These are phyloP conservation scores for Claviceps spartinae DNA, from an alignment of 2,329 filamentous ascomycete species.

Conservation along the genomic window DNA sequence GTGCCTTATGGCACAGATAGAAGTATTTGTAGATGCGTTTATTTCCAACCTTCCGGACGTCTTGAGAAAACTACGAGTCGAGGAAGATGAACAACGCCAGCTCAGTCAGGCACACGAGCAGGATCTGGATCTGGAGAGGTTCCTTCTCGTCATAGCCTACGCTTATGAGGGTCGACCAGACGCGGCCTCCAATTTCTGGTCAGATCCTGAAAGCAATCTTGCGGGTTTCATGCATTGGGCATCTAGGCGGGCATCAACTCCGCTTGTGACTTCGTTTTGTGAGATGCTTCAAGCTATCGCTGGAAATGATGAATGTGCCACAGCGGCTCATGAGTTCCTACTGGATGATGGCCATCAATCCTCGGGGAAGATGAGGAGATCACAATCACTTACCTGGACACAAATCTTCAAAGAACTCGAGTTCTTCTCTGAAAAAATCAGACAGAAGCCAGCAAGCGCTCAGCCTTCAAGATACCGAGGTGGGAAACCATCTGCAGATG, in stretches of 20 bases:
- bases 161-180: conserved; percentile 77
- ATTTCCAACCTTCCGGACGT: conserved; percentile 93
- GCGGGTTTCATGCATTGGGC: conserved; percentile 95
- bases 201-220: conserved; percentile 80
- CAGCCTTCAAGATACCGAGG: conserved; percentile 33
- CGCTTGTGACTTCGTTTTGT: conserved; percentile 91
- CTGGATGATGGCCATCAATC: conserved; percentile 68
- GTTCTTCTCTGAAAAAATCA: conserved; percentile 68
- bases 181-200: conserved; percentile 81
- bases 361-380: conserved; percentile 65
- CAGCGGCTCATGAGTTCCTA: conserved; percentile 75
- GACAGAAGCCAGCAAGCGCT: conserved; percentile 48
- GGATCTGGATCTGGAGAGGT: conserved; percentile 69
- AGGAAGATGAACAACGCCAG: conserved; percentile 79
- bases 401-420: conserved; percentile 86
- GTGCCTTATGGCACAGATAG: conserved; percentile 66
- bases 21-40: conserved; percentile 80
- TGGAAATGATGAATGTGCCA: conserved; percentile 67
- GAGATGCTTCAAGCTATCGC: conserved; percentile 89
- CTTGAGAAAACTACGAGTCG: conserved; percentile 67
- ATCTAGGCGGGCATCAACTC: conserved; percentile 87
- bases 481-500: conserved; percentile 47
- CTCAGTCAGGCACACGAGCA: conserved; percentile 51
- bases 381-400: conserved; percentile 77
- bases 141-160: conserved; percentile 84